A percentile compares a stretch with the other conserved stretches of the same genome.
Evolutionary conservation across 352 stramenopile species (phyloP).

Genomic region (Hyaloperonospora arabidopsidis): DNA sequence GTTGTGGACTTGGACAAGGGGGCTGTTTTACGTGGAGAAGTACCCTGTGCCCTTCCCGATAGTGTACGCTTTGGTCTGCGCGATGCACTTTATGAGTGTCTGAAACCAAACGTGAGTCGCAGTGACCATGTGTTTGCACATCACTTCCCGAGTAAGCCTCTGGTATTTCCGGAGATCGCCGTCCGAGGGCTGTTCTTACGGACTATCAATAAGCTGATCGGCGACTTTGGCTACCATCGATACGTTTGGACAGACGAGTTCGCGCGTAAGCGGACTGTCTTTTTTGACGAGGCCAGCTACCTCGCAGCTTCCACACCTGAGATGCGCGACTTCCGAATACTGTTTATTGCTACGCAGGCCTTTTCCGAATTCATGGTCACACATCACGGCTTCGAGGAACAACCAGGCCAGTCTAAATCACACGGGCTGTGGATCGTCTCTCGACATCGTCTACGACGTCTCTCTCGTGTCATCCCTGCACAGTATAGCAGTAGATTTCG

Average conservation of each 20-base stretch:
- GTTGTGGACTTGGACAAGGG: slow-evolving; percentile 72
- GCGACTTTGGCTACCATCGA: slow-evolving; percentile 78
- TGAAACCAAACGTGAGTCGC: slow-evolving; percentile 63
- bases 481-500: too few species aligned
- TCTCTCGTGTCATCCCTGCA: too few species aligned
- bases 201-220: slow-evolving; percentile 62
- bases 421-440: slow-evolving; percentile 8
- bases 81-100: slow-evolving; percentile 50
- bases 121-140: slow-evolving; percentile 67
- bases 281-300: slow-evolving; percentile 84
- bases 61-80: slow-evolving; percentile 41
- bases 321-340: slow-evolving; percentile 74
- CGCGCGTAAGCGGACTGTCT: slow-evolving; percentile 62
- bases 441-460: slow-evolving; percentile 17
- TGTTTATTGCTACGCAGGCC: slow-evolving; percentile 80
- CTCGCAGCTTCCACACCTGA: slow-evolving; percentile 60
- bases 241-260: slow-evolving; percentile 84
- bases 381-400: slow-evolving; percentile 74
- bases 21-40: slow-evolving; percentile 40
- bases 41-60: slow-evolving; percentile 42
- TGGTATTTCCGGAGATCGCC: slow-evolving; percentile 65
- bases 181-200: slow-evolving; percentile 63
- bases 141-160: slow-evolving; percentile 54
- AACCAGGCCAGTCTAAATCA: slow-evolving; percentile 25
- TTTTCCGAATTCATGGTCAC: slow-evolving; percentile 82